phyloP scores from a whole-genome alignment of 1,284 basidiomycete species.

The Ganoderma sp. region DNA sequence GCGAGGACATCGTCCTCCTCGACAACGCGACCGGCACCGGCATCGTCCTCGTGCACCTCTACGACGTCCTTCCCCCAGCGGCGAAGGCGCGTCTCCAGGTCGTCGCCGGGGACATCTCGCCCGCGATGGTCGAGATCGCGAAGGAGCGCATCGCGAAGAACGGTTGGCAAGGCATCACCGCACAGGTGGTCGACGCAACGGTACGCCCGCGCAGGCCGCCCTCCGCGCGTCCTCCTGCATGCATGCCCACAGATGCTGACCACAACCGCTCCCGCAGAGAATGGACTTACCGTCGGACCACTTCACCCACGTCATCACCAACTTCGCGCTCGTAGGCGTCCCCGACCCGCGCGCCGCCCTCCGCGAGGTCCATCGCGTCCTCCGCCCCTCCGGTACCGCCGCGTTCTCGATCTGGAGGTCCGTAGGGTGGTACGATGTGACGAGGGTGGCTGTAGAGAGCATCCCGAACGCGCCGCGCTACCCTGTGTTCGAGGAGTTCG shows the following conservation, averaged over 20 bases:
- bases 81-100: conserved; percentile 9
- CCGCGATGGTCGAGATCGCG: conserved; percentile 15
- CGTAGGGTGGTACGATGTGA: conserved; percentile 4
- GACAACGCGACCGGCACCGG: conserved; percentile 24
- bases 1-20: conserved; percentile 17
- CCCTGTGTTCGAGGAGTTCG: neutral
- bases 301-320: conserved; percentile 20
- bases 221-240: neutral
- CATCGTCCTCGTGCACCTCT: conserved; percentile 16
- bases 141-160: conserved; percentile 16
- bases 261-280: conserved; percentile 2
- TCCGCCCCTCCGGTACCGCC: conserved; percentile 5
- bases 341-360: conserved; percentile 5
- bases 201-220: conserved; percentile 4
- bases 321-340: conserved; percentile 9
- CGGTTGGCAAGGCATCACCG: conserved; percentile 10
- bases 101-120: conserved; percentile 20
- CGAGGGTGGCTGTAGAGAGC: neutral
- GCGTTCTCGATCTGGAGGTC: conserved; percentile 11
- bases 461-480: conserved; percentile 4
- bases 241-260: neutral
- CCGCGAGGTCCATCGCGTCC: conserved; percentile 9
- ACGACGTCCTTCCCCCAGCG: conserved; percentile 10
- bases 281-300: conserved; percentile 17
- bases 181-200: conserved; percentile 18